A percentile compares a stretch with the other conserved stretches of the same genome.
These are phyloP conservation scores for Tricholoma terreum DNA, from an alignment of 768 basidiomycete species.

Conservation along the genomic window DNA sequence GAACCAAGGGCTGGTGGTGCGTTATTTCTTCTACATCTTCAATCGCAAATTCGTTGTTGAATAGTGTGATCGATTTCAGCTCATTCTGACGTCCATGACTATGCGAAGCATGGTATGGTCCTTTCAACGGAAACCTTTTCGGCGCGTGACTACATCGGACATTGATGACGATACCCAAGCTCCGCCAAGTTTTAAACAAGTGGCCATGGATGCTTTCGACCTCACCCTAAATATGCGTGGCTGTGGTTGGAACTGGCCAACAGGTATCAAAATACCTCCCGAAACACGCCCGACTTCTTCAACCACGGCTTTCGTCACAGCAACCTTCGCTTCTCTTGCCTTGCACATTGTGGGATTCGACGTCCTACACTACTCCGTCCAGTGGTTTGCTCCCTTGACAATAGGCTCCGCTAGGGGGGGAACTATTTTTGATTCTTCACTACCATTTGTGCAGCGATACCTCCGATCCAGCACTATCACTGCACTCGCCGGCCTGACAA, in stretches of 20 bases:
- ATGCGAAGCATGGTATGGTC: conserved; percentile 43
- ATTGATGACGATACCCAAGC: conserved; percentile 8
- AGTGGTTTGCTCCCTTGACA: conserved; percentile 43
- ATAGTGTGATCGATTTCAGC: conserved; percentile 21
- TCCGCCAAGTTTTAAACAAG: conserved; percentile 7
- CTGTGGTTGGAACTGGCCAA: conserved; percentile 59
- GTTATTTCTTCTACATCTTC: conserved; percentile 14
- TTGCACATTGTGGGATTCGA: conserved; percentile 41
- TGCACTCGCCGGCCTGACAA: conserved; percentile 37
- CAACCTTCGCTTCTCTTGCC: conserved; percentile 32
- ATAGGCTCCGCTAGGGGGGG: conserved; percentile 38
- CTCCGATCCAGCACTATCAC: conserved; percentile 44
- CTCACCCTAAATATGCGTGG: conserved; percentile 53
- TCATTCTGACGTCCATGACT: conserved; percentile 33
- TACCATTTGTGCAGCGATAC: conserved; percentile 35
- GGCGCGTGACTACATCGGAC: conserved; percentile 17
- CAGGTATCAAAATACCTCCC: conserved; percentile 36
- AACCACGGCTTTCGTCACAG: conserved; percentile 32
- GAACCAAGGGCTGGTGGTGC: conserved; percentile 46
- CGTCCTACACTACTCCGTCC: conserved; percentile 40
- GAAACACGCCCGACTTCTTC: conserved; percentile 41
- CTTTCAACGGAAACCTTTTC: conserved; percentile 32
- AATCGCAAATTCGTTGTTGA: background rate
- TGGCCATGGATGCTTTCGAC: conserved; percentile 44
- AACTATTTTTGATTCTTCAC: conserved; percentile 40